Percentiles rank a stretch among this genome's conserved stretches.
Evolutionary conservation across 2,329 filamentous ascomycete genomes (phyloP).

Genomic region (Sarocladium strictum): DNA sequence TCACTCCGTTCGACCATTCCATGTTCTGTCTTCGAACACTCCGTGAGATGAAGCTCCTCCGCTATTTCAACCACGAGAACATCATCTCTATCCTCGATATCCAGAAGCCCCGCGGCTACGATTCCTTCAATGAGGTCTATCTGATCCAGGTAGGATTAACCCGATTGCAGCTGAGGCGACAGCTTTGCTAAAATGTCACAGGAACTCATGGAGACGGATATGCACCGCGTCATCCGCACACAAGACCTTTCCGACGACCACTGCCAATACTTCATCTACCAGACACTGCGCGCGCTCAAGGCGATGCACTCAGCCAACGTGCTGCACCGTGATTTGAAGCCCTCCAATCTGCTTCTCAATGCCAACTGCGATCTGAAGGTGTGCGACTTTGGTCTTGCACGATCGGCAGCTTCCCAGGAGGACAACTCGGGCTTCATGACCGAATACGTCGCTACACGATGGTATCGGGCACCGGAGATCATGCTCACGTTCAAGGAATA

Average conservation of each 20-base stretch:
- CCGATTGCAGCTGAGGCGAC: no score
- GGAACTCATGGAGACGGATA: slow-evolving; percentile 99
- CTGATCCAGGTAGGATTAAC: slow-evolving; percentile 74
- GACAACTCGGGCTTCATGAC: slow-evolving; percentile 99
- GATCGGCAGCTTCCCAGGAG: slow-evolving; percentile 92
- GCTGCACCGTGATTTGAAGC: slow-evolving; percentile 93
- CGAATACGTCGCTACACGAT: slow-evolving; percentile 98
- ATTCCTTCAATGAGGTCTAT: slow-evolving; percentile 95
- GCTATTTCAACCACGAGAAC: slow-evolving; percentile 99
- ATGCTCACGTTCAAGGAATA: slow-evolving; percentile 99
- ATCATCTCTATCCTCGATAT: slow-evolving; percentile 99
- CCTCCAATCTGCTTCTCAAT: slow-evolving; percentile 92
- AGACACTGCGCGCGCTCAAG: slow-evolving; percentile 94
- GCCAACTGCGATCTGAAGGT: slow-evolving; percentile 99
- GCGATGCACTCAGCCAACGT: slow-evolving; percentile 99
- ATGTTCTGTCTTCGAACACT: slow-evolving; percentile 97
- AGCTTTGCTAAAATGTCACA: slow-evolving; percentile 35
- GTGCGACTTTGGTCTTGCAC: slow-evolving; percentile 94
- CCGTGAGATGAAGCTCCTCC: slow-evolving; percentile 97
- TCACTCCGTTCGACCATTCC: slow-evolving; percentile 97
- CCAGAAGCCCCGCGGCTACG: slow-evolving; percentile 93
- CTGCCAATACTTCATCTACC: slow-evolving; percentile 99
- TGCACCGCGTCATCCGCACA: slow-evolving; percentile 97
- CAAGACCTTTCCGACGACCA: slow-evolving; percentile 98
- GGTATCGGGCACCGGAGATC: slow-evolving; percentile 98